A percentile compares a stretch with the other conserved stretches of the same genome.
These are phyloP conservation scores for Vigna nakashimae DNA, from an alignment of 306 rosid genomes.

Conservation along the genomic window DNA sequence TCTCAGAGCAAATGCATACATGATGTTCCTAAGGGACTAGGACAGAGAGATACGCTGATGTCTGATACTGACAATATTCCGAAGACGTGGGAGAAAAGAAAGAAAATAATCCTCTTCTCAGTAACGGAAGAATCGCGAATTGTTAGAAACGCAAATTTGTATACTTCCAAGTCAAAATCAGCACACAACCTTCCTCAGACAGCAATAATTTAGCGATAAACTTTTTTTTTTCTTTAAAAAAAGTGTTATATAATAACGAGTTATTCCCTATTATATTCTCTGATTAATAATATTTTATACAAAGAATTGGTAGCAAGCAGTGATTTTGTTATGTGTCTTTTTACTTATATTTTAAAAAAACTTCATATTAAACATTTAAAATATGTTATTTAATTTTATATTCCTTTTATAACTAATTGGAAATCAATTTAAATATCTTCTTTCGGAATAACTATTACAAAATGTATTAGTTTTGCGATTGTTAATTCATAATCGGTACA, in stretches of 20 bases:
- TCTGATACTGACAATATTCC: conserved; percentile 25
- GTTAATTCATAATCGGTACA: neutral
- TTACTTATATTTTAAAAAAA: neutral
- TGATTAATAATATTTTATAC: neutral
- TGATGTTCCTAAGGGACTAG: neutral
- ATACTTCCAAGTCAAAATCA: neutral
- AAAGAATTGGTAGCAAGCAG: neutral
- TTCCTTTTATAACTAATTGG: neutral
- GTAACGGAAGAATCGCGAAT: conserved; percentile 13
- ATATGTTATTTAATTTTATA: neutral
- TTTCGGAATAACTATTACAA: neutral
- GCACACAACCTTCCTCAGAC: conserved; percentile 2
- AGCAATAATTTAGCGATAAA: neutral
- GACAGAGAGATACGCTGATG: neutral
- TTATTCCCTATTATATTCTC: neutral
- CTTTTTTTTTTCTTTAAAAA: neutral
- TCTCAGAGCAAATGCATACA: neutral
- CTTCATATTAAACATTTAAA: neutral
- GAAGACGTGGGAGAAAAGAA: neutral
- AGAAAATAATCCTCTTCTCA: conserved; percentile 18
- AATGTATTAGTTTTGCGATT: neutral
- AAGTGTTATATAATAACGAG: neutral
- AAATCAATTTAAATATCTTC: neutral
- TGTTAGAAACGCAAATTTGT: neutral
- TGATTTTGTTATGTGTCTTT: neutral